Base-by-base conservation (phyloP, 495 filamentous ascomycete species). In the Podospora pseudoanserina region DNA sequence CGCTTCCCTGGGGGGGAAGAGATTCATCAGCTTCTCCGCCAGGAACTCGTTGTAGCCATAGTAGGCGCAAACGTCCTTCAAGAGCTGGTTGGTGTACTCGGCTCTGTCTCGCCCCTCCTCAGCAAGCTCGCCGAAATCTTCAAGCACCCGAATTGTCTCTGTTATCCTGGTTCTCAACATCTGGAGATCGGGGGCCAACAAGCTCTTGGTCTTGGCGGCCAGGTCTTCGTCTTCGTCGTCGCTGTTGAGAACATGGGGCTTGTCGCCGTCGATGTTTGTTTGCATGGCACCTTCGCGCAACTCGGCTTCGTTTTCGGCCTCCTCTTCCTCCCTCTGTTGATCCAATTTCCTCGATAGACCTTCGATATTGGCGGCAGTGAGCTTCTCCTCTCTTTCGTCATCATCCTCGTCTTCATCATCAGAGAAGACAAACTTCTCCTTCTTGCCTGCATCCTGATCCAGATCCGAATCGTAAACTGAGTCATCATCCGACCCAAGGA, bases 311-410 rank as follows among this genome's bases (percentile, higher is more conserved):
- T 92, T 92, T 65, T 92, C 91, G 7, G 88, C 91, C 26, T 88
- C 92, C 61, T 92, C 89, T 65, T 87, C 79, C 56, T 88, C 86
- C 66, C 84, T 83, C 70, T 91, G 82, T 69, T 86, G 79, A 73
- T 98, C 93, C 67, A 98, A 76, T 69, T 91, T 92, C 67, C 86
- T 84, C 53, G 95, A 93, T 60, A 99, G 81, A 54, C 95, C 95
- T 72, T 88, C 94, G 66, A 99, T 99, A 65, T 99, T 99, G 59
- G 95, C 96, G 0, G 95, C 96, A 3, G 93, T 99, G 65, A 99
- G 83, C 74, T 87, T 90, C 80, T 97, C 93, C 77, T 97, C 93
- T 2, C 89, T 90, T 72, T 96, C 93, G 0, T 89, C 91, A 54
- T 92, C 87, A 70, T 94, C 92, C 73, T 97, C 88, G 68, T 94